Conservation (phyloP, 768 basidiomycete species). For the Macrolepiota albuminosa region DNA sequence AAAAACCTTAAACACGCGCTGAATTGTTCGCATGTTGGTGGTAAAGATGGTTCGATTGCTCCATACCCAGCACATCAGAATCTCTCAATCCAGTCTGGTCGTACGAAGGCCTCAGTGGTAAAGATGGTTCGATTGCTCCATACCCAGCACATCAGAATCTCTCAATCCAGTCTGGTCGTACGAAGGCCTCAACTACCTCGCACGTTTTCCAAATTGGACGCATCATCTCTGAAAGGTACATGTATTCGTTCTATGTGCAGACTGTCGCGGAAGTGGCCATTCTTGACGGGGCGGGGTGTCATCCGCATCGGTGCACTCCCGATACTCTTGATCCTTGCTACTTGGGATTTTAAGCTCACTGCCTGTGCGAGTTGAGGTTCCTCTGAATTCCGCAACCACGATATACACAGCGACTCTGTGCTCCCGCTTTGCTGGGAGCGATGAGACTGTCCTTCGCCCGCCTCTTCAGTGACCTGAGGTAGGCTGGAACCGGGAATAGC, state of each 20-base stretch:
- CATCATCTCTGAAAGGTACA: constrained; percentile 22
- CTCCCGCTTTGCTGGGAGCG: constrained; percentile 4
- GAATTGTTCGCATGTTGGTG: background rate
- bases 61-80: constrained; percentile 24
- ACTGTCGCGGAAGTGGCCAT: constrained; percentile 23
- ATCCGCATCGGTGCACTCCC: constrained; percentile 31
- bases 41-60: background rate
- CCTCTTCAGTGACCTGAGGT: constrained; percentile 9
- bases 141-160: constrained; percentile 27
- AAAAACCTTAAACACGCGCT: background rate
- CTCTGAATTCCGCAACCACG: constrained; percentile 17
- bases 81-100: constrained; percentile 22
- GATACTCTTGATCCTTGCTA: constrained; percentile 33
- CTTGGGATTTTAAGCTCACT: constrained; percentile 11
- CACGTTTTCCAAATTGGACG: constrained; percentile 19
- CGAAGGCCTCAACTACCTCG: constrained; percentile 21
- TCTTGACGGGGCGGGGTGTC: constrained; percentile 28
- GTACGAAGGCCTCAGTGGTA: constrained; percentile 9
- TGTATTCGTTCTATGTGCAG: constrained; percentile 29
- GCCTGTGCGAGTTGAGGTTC: constrained; percentile 9
- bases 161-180: constrained; percentile 18
- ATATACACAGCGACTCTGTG: constrained; percentile 12
- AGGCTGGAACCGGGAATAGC: constrained; percentile 5
- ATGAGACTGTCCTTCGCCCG: background rate
- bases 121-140: background rate